Conservation (phyloP, 2,329 filamentous ascomycete species). For the Arthrobotrys pseudoclavata region DNA sequence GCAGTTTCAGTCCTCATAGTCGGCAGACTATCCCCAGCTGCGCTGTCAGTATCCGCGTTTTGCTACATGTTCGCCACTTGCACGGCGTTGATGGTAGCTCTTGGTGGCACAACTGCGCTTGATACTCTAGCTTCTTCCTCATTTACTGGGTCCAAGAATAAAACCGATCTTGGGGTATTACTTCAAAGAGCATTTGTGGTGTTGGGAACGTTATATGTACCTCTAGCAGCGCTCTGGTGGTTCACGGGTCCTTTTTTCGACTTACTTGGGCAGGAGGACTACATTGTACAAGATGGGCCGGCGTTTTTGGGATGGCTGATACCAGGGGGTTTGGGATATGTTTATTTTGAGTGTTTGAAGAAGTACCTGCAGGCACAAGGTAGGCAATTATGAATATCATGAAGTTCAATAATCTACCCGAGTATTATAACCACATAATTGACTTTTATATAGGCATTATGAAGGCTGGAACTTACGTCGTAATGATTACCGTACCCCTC, state of each 20-base stretch:
- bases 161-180: conserved; percentile 81
- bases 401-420: background rate
- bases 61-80: conserved; percentile 96
- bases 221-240: conserved; percentile 80
- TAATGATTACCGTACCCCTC: conserved; percentile 83
- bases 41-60: conserved; percentile 84
- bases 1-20: conserved; percentile 85
- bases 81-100: conserved; percentile 85
- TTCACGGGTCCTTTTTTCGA: conserved; percentile 81
- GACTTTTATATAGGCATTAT: conserved; percentile 72
- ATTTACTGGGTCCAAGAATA: conserved; percentile 84
- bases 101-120: conserved; percentile 86
- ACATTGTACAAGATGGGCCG: conserved; percentile 80
- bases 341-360: conserved; percentile 88
- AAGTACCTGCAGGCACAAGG: conserved; percentile 88
- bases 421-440: background rate
- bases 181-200: conserved; percentile 82
- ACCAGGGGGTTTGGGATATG: conserved; percentile 85
- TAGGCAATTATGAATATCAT: background rate
- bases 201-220: conserved; percentile 77
- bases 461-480: conserved; percentile 83
- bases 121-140: conserved; percentile 86
- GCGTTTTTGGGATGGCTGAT: conserved; percentile 80
- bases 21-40: conserved; percentile 82
- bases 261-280: conserved; percentile 80